Conservation (phyloP, 345 rosid genomes). For the Rhodamnia rubescens region DNA sequence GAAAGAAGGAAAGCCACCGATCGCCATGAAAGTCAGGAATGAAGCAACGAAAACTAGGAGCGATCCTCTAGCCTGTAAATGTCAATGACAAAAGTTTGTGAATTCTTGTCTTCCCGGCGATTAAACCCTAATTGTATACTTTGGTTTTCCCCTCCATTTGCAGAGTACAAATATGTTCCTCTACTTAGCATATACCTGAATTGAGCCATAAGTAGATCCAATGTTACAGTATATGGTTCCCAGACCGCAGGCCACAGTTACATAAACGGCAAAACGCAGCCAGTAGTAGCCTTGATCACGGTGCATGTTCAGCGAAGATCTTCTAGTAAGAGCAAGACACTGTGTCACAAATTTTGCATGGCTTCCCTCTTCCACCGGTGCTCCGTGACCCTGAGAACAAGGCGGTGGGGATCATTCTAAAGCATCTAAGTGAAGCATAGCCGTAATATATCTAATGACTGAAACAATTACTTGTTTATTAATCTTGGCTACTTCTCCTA, state of each 20-base stretch:
- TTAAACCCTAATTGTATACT: neutral
- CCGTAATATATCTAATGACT: neutral
- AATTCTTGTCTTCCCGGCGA: neutral
- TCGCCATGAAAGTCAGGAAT: conserved; percentile 5
- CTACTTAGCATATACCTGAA: neutral
- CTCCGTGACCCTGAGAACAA: neutral
- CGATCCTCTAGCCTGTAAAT: conserved; percentile 4
- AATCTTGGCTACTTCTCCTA: conserved; percentile 14
- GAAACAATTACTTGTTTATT: conserved; percentile 13
- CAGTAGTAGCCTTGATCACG: conserved; percentile 5
- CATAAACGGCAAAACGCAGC: neutral
- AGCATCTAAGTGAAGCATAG: neutral
- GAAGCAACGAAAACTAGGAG: neutral
- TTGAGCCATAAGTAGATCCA: conserved; percentile 3
- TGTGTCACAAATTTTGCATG: neutral
- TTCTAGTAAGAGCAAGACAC: neutral
- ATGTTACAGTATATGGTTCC: neutral
- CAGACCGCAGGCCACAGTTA: neutral
- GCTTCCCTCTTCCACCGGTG: neutral
- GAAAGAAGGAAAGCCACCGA: conserved; percentile 10
- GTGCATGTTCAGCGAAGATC: conserved; percentile 1
- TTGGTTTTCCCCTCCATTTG: neutral
- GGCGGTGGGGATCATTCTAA: neutral
- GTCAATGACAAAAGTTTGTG: neutral
- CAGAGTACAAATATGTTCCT: neutral